These are phyloP conservation scores for Epichloe typhina DNA, from an alignment of 2,329 filamentous ascomycete genomes.

Conservation along the genomic window DNA sequence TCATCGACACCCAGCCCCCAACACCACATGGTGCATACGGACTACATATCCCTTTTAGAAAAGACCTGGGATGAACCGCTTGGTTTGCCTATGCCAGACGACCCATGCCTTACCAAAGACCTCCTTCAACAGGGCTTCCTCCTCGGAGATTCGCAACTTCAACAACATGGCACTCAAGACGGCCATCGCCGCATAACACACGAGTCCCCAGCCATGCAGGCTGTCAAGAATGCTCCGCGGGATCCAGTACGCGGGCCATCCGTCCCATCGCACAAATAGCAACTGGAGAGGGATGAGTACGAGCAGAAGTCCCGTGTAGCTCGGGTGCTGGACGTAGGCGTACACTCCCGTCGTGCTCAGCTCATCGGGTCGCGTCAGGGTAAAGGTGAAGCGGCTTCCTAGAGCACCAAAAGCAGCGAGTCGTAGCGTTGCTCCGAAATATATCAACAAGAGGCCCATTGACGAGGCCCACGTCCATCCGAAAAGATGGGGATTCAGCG, in stretches of 20 bases:
- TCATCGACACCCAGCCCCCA: not conserved
- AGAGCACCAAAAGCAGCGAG: conserved; percentile 29
- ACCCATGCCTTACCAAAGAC: conserved; percentile 36
- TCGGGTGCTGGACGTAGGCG: conserved; percentile 36
- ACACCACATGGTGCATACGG: not conserved
- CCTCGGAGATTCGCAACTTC: conserved; percentile 27
- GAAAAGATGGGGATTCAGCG: conserved; percentile 15
- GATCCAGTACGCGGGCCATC: conserved; percentile 25
- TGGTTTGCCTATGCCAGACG: conserved; percentile 31
- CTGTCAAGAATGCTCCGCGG: conserved; percentile 11
- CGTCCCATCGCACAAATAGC: conserved; percentile 26
- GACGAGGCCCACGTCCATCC: conserved; percentile 20
- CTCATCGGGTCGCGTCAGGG: conserved; percentile 30
- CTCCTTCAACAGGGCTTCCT: conserved; percentile 35
- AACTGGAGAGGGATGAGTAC: conserved; percentile 19
- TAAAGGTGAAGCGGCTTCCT: conserved; percentile 40
- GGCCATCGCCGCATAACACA: not conserved
- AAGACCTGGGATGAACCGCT: conserved; percentile 31
- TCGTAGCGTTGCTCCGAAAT: conserved; percentile 18
- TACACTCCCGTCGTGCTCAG: conserved; percentile 34
- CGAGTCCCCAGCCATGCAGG: conserved; percentile 1
- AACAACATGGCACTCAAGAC: not conserved
- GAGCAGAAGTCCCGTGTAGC: conserved; percentile 31
- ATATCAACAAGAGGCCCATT: conserved; percentile 18
- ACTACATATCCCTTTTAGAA: not conserved